Base-by-base conservation (phyloP, 495 filamentous ascomycete genomes). In the Neurospora hispaniola region DNA sequence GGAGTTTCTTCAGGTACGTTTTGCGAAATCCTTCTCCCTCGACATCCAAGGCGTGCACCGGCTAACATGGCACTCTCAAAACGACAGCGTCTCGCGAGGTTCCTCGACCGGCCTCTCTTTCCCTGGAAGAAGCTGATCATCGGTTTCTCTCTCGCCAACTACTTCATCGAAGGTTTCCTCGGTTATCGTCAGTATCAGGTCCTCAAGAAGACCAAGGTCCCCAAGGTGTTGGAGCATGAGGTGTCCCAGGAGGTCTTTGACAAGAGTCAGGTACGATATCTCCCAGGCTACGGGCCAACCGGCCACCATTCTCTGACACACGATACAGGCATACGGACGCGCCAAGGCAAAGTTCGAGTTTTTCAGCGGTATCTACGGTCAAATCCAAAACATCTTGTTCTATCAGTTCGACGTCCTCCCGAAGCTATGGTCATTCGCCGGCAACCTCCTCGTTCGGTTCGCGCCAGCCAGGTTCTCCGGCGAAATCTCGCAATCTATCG, bases 51-150 rank as follows among this genome's bases (percentile, higher is more conserved):
- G 42, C 23, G 54, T 4, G 23, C 54, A 35, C 14, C 23, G 11
- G 59, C 71, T 70, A 23, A 69, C 38, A 39, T 72, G 43, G 40
- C 40, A 42, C 18, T 48, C 44, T 39, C 31, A 72, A 68, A 76
- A 70, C 12, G 16, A 75, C 80, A 97, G 95, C 91, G 93, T 85
- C 89, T 98, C 73, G 92, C 93, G 76, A 87, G 89, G 81, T 88
- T 90, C 79, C 90, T 98, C 69, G 96, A 99, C 86, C 89, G 92
- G 76, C 95, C 96, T 71, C 84, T 91, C 75, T 96, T 98, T 84
- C 95, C 96, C 71, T 99, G 96, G 96, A 99, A 98, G 90, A 90
- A 88, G 79, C 89, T 99, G 73, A 93, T 99, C 77, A 89, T 98
- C 72, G 92, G 93, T 71, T 98, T 99, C 84, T 94, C 94, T 12